Percentiles rank a stretch among this genome's conserved stretches.
phyloP scores from a whole-genome alignment of 148 eudicot genomes.

The Rhododendron simsii region DNA sequence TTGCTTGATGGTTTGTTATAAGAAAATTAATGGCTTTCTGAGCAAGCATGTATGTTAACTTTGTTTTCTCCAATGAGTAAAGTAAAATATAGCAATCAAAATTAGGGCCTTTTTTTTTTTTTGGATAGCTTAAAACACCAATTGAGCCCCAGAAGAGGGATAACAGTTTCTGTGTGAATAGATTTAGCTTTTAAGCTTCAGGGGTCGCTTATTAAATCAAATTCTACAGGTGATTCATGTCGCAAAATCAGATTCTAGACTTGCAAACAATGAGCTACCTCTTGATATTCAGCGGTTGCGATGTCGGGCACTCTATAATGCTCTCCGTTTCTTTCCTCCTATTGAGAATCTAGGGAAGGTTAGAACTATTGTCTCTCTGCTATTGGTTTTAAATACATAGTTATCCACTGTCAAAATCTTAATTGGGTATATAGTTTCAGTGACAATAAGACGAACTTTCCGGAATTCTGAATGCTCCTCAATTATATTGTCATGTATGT shows the following conservation, averaged over 20 bases:
- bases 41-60: background rate
- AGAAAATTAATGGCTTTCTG: background rate
- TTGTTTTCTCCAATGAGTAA: background rate
- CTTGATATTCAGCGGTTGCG: constrained; percentile 89
- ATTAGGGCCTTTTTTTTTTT: background rate
- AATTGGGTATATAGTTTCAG: background rate
- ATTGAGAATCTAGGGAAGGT: constrained; percentile 91
- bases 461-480: background rate
- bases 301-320: constrained; percentile 77
- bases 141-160: background rate
- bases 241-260: constrained; percentile 92
- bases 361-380: constrained; percentile 9
- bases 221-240: constrained; percentile 74
- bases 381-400: background rate
- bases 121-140: background rate
- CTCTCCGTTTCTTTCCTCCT: constrained; percentile 71
- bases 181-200: background rate
- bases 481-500: background rate
- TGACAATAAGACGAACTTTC: background rate
- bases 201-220: background rate
- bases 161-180: no score
- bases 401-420: background rate
- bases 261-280: constrained; percentile 87
- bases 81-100: background rate
- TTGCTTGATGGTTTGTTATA: background rate